Percentiles rank a stretch among this genome's conserved stretches.
These are phyloP conservation scores for Psilocybe cyanescens DNA, from an alignment of 768 basidiomycete genomes.

Conservation along the genomic window DNA sequence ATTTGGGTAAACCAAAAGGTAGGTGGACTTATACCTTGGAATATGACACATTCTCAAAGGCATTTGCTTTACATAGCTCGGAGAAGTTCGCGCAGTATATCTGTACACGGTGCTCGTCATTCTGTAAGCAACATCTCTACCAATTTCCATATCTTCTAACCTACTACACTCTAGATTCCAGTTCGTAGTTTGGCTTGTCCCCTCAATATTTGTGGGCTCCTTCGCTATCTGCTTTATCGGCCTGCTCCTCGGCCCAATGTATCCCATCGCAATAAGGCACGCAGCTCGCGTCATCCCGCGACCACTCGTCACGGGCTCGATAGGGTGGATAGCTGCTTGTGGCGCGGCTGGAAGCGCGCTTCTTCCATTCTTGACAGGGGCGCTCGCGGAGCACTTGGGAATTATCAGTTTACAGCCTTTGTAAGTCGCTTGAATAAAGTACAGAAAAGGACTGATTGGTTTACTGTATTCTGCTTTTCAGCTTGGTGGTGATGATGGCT, in stretches of 20 bases:
- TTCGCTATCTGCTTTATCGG: slow-evolving; percentile 67
- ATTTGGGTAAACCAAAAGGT: slow-evolving; percentile 51
- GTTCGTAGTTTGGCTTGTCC: slow-evolving; percentile 31
- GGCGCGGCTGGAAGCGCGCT: slow-evolving; percentile 72
- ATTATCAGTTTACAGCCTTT: slow-evolving; percentile 61
- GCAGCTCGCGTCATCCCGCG: slow-evolving; percentile 66
- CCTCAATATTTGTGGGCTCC: slow-evolving; percentile 52
- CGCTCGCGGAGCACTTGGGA: slow-evolving; percentile 61
- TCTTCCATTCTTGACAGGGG: slow-evolving; percentile 71
- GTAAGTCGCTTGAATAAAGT: slow-evolving; percentile 37
- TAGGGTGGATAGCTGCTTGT: slow-evolving; percentile 66
- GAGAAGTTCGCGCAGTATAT: slow-evolving; percentile 55
- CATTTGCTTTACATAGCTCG: slow-evolving; percentile 37
- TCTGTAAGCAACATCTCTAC: slow-evolving; percentile 32
- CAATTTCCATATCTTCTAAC: background rate
- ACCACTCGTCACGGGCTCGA: slow-evolving; percentile 63
- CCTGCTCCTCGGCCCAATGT: slow-evolving; percentile 70
- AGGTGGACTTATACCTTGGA: background rate
- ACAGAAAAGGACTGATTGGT: background rate
- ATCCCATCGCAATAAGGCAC: slow-evolving; percentile 72
- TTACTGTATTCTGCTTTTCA: slow-evolving; percentile 21
- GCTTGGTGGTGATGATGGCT: slow-evolving; percentile 62
- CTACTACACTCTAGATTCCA: background rate
- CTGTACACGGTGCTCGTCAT: slow-evolving; percentile 55
- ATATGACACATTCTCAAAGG: background rate